Conservation (phyloP, 345 rosid species). For the Salix caprea region DNA sequence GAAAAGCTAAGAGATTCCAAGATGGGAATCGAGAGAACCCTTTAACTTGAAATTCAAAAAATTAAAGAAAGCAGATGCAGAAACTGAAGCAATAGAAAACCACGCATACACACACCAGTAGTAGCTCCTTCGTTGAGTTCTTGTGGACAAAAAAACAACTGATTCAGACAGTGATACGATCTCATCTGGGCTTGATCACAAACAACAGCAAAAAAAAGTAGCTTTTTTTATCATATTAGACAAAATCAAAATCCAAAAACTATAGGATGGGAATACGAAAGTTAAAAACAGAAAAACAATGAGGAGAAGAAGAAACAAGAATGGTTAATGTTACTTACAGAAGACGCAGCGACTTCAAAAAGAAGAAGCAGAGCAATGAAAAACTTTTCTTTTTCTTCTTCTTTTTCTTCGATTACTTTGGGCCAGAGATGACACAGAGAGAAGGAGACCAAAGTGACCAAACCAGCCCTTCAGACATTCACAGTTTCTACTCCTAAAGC, state of each 20-base stretch:
- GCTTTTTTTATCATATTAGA: neutral
- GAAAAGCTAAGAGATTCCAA: neutral
- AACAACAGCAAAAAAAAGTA: conserved; percentile 10
- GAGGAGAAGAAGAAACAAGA: neutral
- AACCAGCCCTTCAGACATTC: conserved; percentile 6
- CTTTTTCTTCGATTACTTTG: conserved; percentile 11
- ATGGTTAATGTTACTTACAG: conserved; percentile 16
- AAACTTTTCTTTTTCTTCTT: conserved; percentile 5
- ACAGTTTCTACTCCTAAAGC: neutral
- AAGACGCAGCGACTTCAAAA: conserved; percentile 4
- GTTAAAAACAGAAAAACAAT: neutral
- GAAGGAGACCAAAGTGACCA: conserved; percentile 1
- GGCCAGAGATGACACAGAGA: conserved; percentile 5
- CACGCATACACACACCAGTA: conserved; percentile 14
- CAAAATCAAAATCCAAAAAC: neutral
- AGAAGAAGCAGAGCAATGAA: conserved; percentile 10
- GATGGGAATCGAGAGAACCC: conserved; percentile 9
- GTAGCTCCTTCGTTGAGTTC: conserved; percentile 7
- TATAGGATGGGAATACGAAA: neutral
- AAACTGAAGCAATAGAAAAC: conserved; percentile 16
- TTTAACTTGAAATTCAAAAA: conserved; percentile 23
- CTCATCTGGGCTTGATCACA: conserved; percentile 26
- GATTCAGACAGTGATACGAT: conserved; percentile 15
- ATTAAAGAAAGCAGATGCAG: conserved; percentile 16
- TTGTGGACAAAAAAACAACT: conserved; percentile 8